These are phyloP conservation scores for Trichomonas vaginalis DNA, from an alignment of 208 protist genomes.

Conservation along the genomic window DNA sequence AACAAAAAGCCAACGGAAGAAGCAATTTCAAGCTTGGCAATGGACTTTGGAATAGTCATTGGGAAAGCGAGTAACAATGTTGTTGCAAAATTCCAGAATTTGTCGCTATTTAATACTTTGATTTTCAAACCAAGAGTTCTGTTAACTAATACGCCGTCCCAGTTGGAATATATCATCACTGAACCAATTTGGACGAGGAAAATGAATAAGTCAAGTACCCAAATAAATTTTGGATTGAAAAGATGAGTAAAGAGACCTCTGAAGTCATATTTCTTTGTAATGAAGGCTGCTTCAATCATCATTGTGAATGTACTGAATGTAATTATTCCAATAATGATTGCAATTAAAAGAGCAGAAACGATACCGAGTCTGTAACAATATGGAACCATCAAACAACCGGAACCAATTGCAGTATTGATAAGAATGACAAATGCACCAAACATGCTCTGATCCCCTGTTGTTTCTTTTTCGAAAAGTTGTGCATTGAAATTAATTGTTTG, in stretches of 20 bases:
- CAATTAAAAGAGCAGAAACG: neutral
- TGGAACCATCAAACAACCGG: neutral
- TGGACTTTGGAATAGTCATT: neutral
- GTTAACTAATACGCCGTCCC: neutral
- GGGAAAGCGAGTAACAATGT: neutral
- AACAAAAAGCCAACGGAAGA: neutral
- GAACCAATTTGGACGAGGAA: neutral
- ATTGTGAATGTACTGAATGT: neutral
- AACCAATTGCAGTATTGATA: neutral
- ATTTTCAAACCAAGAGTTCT: neutral
- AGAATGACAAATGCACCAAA: neutral
- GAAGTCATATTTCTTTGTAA: neutral
- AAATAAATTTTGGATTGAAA: neutral
- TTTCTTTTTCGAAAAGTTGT: neutral
- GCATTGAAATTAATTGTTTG: neutral
- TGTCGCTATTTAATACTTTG: neutral
- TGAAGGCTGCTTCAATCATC: neutral
- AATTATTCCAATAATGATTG: neutral
- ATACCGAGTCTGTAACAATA: neutral
- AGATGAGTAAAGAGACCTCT: neutral
- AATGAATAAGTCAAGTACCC: neutral
- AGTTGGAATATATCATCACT: neutral
- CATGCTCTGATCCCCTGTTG: neutral
- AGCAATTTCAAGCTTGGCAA: neutral
- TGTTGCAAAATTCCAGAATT: neutral